Evolutionary conservation across 2,329 filamentous ascomycete species (phyloP), one percentile per base, ranked within the genome.

Genomic region (Chalaropsis thielavioides): DNA sequence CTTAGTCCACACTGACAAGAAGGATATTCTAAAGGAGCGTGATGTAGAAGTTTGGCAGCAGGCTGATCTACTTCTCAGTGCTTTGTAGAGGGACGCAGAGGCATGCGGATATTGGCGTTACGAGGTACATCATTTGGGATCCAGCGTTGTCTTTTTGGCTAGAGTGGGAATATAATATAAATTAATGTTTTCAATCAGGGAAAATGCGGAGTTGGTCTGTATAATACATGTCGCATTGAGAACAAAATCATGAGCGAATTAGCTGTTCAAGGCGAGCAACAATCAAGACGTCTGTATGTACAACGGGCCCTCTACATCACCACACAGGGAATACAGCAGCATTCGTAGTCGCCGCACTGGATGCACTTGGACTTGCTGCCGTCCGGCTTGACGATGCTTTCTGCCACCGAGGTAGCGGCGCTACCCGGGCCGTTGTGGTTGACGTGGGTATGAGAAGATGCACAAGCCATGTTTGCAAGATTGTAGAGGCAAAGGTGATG

Each of bases 311-410:
- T 8, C 74, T 71, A 81, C 75, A 82, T 77, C 44, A 82, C 75
- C 8, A 74, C 75, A 68, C 80, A 83, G 24, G 78, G 79, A 66
- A 83, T 80, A 70, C 80, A 83, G 71, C 80, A 83, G 71, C 80
- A 83, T 62, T 80, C 74, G 68, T 75, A 78, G 44, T 76, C 79
- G 68, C 77, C 79, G 69, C 79, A 81, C 69, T 80, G 75, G 67
- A 81, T 74, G 69, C 79, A 81, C 66, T 75, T 76, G 1, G 78
- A 78, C 71, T 77, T 76, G 51, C 73, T 74, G 40, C 74, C 75
- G 49, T 73, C 73, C 7, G 78, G 77, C 74, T 82, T 82, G 69
- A 81, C 70, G 70, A 83, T 79, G 69, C 73, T 77, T 68, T 77
- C 76, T 67, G 78, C 75, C 62, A 78, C 79, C 56, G 78, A 79